Conservation (phyloP, 129 eudicot species). For the Flaveria robusta region DNA sequence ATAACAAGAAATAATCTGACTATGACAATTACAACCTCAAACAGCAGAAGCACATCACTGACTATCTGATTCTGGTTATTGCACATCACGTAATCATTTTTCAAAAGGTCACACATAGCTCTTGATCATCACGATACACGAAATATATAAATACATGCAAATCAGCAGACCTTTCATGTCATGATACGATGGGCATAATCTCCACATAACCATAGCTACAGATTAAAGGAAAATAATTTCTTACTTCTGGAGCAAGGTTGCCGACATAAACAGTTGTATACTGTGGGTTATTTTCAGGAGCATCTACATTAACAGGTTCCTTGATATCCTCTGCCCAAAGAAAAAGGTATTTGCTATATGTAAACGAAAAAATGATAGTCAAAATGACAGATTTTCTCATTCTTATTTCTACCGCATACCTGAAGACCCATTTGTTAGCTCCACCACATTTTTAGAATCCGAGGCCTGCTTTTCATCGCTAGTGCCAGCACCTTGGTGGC, state of each 20-base stretch:
- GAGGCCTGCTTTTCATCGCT: constrained; percentile 76
- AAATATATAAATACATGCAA: constrained; percentile 5
- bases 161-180: background rate
- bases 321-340: constrained; percentile 71
- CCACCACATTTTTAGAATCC: constrained; percentile 83
- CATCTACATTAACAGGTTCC: constrained; percentile 65
- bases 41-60: too few species aligned
- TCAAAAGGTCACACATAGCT: too few species aligned
- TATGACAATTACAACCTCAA: too few species aligned
- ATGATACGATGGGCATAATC: background rate
- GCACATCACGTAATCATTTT: background rate
- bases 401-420: constrained; percentile 21
- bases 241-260: constrained; percentile 94
- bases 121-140: background rate
- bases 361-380: background rate
- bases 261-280: constrained; percentile 95
- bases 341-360: background rate
- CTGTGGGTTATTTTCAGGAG: constrained; percentile 88
- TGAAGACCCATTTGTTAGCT: constrained; percentile 68
- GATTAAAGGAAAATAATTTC: background rate
- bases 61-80: background rate
- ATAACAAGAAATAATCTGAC: too few species aligned
- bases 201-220: background rate
- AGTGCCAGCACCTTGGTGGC: constrained; percentile 88
- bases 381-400: constrained; percentile 37